These are phyloP conservation scores for Tuber magnatum DNA, from an alignment of 495 filamentous ascomycete genomes.

Conservation along the genomic window DNA sequence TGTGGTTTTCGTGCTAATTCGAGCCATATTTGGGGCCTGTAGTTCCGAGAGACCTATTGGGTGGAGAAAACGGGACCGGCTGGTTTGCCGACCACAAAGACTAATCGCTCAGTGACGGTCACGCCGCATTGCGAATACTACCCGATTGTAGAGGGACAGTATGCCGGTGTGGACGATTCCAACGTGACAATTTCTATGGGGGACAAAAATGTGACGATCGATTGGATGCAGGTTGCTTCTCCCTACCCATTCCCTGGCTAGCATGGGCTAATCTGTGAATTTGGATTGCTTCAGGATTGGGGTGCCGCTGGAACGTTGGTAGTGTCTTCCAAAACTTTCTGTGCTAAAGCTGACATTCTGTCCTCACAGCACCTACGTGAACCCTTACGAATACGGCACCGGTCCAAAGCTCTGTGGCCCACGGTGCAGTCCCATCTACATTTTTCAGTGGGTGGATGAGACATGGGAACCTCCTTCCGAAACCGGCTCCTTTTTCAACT, in stretches of 20 bases:
- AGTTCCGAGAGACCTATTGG: conserved; percentile 17
- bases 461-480: not conserved
- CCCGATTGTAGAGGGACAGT: conserved; percentile 10
- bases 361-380: conserved; percentile 9
- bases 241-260: not conserved
- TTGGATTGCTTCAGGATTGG: not conserved
- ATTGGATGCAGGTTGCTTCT: conserved; percentile 22
- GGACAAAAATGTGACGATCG: conserved; percentile 12
- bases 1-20: conserved; percentile 1
- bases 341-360: not conserved
- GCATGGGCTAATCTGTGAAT: not conserved
- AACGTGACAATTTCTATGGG: conserved; percentile 5
- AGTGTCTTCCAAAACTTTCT: not conserved
- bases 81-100: not conserved
- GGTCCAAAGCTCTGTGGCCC: conserved; percentile 15
- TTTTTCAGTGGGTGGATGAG: conserved; percentile 28
- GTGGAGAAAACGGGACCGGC: not conserved
- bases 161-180: conserved; percentile 1
- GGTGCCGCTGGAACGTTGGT: not conserved
- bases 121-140: conserved; percentile 13
- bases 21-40: not conserved
- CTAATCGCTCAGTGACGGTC: conserved; percentile 21
- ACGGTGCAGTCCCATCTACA: conserved; percentile 30
- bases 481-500: conserved; percentile 33
- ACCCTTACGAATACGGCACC: not conserved